Evolutionary conservation across 352 stramenopile genomes (phyloP), one percentile per base, ranked within the genome.

Genomic region (Phytophthora lateralis): DNA sequence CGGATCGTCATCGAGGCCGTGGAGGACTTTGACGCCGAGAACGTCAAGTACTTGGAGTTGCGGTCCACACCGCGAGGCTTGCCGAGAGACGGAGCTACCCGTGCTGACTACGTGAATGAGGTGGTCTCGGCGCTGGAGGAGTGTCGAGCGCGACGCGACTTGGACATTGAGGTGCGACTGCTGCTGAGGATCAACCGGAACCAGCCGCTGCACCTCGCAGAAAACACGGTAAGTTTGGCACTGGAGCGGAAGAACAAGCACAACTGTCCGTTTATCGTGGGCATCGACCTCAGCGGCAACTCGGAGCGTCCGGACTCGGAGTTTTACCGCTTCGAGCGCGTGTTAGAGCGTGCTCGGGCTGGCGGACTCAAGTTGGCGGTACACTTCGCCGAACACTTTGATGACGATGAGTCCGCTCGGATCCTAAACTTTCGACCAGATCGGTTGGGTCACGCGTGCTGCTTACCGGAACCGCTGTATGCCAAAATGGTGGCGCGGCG

Each of bases 371-470:
- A 91, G 58, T 66, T 98, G 20, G 89, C 93, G 10, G 71, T 98
- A 44, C 95, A 98, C 69, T 98, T 95, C 73, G 95, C 91, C 2
- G 93, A 98, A 71, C 79, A 98, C 39, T 89, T 87, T 54, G 82
- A 93, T 61, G 81, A 92, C 43, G 68, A 79, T 24, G 91, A 98
- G 61, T 81, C 87, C 10, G 57, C 70, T 21, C 71, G 71, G 5
- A 95, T 98, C 45, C 70, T 98, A 12, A 51, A 78, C 26, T 98
- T 98, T 63, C 55, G 63, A 12, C 95, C 95, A 3, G 90, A 98
- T 69, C 89, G 95, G 55, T 61, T 98, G 43, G 95, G 95, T 27
- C 95, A 98, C 60, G 91, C 91, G 15, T 88, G 96, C 29, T 90
- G 90, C 32, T 59, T 98, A 14, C 78, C 90, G 4, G 69, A 92